phyloP scores from a whole-genome alignment of 1,139 yeast genomes.

The Candida sp. region DNA sequence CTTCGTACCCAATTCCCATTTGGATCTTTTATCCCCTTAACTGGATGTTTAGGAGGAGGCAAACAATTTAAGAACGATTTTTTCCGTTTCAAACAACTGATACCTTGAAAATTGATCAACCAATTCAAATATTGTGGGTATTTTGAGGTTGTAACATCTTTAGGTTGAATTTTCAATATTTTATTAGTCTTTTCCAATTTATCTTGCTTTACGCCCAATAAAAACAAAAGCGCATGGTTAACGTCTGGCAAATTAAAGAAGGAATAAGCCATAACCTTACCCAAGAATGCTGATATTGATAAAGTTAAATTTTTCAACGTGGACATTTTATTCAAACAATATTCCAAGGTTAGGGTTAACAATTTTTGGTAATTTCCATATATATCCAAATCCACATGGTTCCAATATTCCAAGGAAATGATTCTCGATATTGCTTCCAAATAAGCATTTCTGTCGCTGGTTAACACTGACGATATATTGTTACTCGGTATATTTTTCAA shows the following conservation, averaged over 20 bases:
- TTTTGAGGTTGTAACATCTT: neutral
- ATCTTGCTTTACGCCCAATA: conserved; percentile 53
- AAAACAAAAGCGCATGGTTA: conserved; percentile 57
- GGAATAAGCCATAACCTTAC: conserved; percentile 71
- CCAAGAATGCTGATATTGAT: conserved; percentile 70
- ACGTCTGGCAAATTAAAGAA: conserved; percentile 62
- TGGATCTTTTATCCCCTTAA: conserved; percentile 54
- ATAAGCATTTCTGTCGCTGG: conserved; percentile 62
- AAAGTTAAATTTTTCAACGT: conserved; percentile 54
- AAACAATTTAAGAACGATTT: conserved; percentile 30
- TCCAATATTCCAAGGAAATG: conserved; percentile 66
- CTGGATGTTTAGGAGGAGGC: conserved; percentile 53
- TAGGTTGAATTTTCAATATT: conserved; percentile 1
- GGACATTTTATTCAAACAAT: conserved; percentile 48
- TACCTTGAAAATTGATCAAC: conserved; percentile 34
- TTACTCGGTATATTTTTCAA: conserved; percentile 8
- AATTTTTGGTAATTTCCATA: conserved; percentile 24
- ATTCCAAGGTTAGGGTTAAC: conserved; percentile 54
- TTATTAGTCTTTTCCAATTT: conserved; percentile 17
- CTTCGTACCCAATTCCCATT: conserved; percentile 66
- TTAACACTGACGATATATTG: conserved; percentile 1
- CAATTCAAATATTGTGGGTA: conserved; percentile 42
- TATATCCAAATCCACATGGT: conserved; percentile 17
- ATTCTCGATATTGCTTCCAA: conserved; percentile 72
- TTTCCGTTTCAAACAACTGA: conserved; percentile 19